Percentiles rank a stretch among this genome's conserved stretches.
These are phyloP conservation scores for Lichtheimia hyalospora DNA, from an alignment of 371 early-diverging fungal genomes.

Conservation along the genomic window DNA sequence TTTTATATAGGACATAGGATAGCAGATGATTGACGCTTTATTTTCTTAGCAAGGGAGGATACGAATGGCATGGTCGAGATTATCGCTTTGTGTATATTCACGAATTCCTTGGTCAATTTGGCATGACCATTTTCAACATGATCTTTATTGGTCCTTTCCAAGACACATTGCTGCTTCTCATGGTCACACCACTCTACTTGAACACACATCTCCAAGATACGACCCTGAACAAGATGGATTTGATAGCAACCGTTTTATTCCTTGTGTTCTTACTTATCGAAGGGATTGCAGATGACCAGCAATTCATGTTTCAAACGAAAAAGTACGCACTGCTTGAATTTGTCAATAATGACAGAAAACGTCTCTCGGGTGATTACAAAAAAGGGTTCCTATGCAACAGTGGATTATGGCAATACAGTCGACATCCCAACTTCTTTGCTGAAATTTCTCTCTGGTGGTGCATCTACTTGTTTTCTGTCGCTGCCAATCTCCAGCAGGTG, in stretches of 20 bases:
- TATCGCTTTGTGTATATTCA: constrained; percentile 70
- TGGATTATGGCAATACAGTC: constrained; percentile 74
- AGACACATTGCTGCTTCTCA: constrained; percentile 60
- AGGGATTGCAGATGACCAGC: constrained; percentile 81
- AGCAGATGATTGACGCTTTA: too few relatives aligned
- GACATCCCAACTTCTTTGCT: constrained; percentile 86
- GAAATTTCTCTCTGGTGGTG: constrained; percentile 72
- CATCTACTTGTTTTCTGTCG: constrained; percentile 64
- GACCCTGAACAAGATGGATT: constrained; percentile 44
- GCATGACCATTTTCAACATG: constrained; percentile 76
- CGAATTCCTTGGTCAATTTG: constrained; percentile 29
- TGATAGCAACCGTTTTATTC: constrained; percentile 42
- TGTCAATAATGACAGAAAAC: constrained; percentile 19
- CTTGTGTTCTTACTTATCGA: constrained; percentile 57
- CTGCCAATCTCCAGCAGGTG: constrained; percentile 27
- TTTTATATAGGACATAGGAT: constrained; percentile 5
- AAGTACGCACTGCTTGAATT: constrained; percentile 53
- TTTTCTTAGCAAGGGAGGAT: constrained; percentile 71
- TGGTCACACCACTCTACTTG: constrained; percentile 65
- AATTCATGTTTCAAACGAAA: constrained; percentile 73
- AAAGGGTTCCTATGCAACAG: constrained; percentile 69
- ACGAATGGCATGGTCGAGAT: constrained; percentile 70
- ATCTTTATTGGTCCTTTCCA: constrained; percentile 78
- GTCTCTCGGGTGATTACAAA: constrained; percentile 41
- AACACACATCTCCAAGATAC: constrained; percentile 23